Base-by-base conservation (phyloP, 257 asterid species). In the Verbascum thapsus region DNA sequence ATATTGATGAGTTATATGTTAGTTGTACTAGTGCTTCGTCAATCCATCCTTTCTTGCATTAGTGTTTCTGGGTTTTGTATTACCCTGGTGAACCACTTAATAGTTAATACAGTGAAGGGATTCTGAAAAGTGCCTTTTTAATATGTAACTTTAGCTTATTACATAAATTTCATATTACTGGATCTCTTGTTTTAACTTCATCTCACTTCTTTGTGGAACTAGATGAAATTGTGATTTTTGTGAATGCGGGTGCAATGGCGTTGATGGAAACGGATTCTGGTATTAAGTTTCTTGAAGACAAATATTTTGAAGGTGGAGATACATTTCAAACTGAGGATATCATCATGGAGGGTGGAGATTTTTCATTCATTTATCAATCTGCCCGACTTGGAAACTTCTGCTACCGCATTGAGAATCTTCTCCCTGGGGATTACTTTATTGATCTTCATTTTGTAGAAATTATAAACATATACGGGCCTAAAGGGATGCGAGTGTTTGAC, bases 381-480 rank as follows among this genome's bases (percentile, higher is more conserved):
- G 95, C 95, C 32, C 58, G 99, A 47, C 48, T 86, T 65, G 99
- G 99, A 35, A 72, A 84, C 67, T 90, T 86, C 77, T 61, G 82
- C 72, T 94, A 94, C 74, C 51, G 61, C 70, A 71, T 94, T 56
- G 69, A 77, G 54, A 79, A 77, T 72, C 88, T 94, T 70, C 67
- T 72, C 1, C 74, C 95, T 5, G 99, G 97, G 72, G 80, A 82
- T 47, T 92, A 85, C 75, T 60, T 74, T 45, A 41, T 89, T 10
- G 99, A 92, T 70, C 96, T 92, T 59, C 99, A 92, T 72, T 92
- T 92, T 58, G 88, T 75, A 5, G 99, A 92, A 75, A 89, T 92
- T 54, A 92, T 92, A 49, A 82, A 92, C 71, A 80, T 69, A 3
- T 47, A 56, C 66, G 99, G 99, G 18, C 99, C 99, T 0, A 90